A percentile compares a stretch with the other conserved stretches of the same genome.
These are phyloP conservation scores for Citrus glauca DNA, from an alignment of 345 rosid genomes.

Conservation along the genomic window DNA sequence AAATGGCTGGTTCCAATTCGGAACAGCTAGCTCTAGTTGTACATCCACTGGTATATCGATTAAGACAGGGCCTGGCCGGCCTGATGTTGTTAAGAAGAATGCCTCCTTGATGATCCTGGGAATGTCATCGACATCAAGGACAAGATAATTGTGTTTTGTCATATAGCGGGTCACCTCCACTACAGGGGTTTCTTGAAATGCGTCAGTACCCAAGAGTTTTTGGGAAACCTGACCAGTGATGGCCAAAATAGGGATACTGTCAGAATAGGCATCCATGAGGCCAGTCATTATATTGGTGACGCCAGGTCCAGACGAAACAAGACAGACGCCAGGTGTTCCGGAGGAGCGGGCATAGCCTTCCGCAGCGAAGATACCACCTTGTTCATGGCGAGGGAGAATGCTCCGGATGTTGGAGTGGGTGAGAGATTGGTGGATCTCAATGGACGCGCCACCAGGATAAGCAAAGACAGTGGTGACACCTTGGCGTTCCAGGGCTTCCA, in stretches of 20 bases:
- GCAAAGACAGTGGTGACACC: conserved; percentile 46
- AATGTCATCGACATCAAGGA: conserved; percentile 81
- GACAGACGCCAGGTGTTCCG: conserved; percentile 82
- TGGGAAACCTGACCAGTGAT: conserved; percentile 86
- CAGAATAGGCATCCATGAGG: conserved; percentile 73
- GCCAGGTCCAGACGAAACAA: conserved; percentile 92
- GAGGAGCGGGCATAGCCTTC: conserved; percentile 85
- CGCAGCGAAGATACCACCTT: conserved; percentile 38
- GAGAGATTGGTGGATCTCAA: conserved; percentile 42
- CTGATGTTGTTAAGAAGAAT: conserved; percentile 72
- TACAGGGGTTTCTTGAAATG: conserved; percentile 85
- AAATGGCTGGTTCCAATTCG: conserved; percentile 57
- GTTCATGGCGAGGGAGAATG: conserved; percentile 42
- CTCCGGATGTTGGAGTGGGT: conserved; percentile 28
- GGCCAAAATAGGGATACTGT: conserved; percentile 81
- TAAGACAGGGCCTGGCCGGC: conserved; percentile 83
- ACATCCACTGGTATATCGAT: conserved; percentile 85
- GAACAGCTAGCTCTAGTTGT: conserved; percentile 78
- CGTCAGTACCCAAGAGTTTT: conserved; percentile 78
- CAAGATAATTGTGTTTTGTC: conserved; percentile 80
- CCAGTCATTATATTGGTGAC: conserved; percentile 85
- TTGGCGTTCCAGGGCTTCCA: conserved; percentile 80
- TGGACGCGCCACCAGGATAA: conserved; percentile 36
- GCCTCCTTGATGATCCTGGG: conserved; percentile 77
- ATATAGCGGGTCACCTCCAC: conserved; percentile 82